Base-by-base conservation (phyloP, 139 green algal genomes). In the Asterochloris erici region DNA sequence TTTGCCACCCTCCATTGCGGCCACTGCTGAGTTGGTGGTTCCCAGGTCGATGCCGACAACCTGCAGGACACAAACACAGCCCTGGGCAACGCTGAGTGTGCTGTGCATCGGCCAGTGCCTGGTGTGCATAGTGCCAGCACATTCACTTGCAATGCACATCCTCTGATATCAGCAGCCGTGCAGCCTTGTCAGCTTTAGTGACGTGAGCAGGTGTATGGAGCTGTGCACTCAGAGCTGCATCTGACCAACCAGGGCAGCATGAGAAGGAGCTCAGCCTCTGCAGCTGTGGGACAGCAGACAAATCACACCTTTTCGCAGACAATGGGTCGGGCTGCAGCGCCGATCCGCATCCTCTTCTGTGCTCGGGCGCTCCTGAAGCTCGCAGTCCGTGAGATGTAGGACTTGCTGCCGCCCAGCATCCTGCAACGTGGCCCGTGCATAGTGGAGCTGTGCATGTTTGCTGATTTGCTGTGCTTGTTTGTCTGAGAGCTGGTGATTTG, bases 1-100 rank as follows among this genome's bases (percentile, higher is more conserved):
- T 91, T 97, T 97, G 80, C 94, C 94, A 79, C 94, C 96, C 89
- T 97, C 92, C 92, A 98, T 97, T 24, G 92, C 94, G 26, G 95
- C 96, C 29, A 98, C 95, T 21, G 95, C 95, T 14, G 91, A 98
- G 90, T 99, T 99, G 63, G 90, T 93, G 73, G 89, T 93, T 38
- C 90, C 90, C 26, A 94, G 80, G 61, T 94, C 90, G 66, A 94
- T 92, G 77, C 90, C 90, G 16, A 94, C 87, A 14, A 91, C 88
- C 86, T 91, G 78, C 29, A 74, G 10, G n/a, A 68, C 16, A 24
- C 29, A 28, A 38, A 15, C 60, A 80, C 26, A 16, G 47, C 47
- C 71, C 29, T 19, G 71, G 23, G 10, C 71, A 21, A 76, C 0
- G 12, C 6, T 10, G 17, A 54, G 13, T 14, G 26, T 60, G 71